These are phyloP conservation scores for Isatis tinctoria DNA, from an alignment of 345 rosid species.

Conservation along the genomic window DNA sequence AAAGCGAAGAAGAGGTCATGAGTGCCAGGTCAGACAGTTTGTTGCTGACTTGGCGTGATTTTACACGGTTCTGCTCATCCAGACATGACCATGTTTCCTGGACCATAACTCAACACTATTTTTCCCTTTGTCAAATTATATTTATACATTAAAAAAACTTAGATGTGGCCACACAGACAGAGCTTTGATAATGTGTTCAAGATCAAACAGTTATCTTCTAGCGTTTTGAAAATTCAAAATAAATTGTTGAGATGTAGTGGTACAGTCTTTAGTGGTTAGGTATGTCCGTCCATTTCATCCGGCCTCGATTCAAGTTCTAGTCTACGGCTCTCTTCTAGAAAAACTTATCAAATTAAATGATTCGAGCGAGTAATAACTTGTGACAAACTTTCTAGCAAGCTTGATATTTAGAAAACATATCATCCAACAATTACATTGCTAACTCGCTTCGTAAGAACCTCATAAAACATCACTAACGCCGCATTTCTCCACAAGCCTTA, in stretches of 20 bases:
- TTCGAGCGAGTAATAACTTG: not conserved
- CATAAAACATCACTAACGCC: not conserved
- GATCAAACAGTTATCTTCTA: not conserved
- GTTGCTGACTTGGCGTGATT: constrained; percentile 27
- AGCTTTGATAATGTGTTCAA: not conserved
- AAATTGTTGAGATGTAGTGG: not conserved
- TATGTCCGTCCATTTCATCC: not conserved
- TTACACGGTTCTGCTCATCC: constrained; percentile 23
- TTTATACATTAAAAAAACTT: not conserved
- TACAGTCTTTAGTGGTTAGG: not conserved
- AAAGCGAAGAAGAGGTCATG: constrained; percentile 26
- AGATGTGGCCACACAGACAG: not conserved
- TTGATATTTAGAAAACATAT: not conserved
- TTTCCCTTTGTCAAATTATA: not conserved
- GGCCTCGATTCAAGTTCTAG: not conserved
- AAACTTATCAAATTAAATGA: not conserved
- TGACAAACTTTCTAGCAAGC: not conserved
- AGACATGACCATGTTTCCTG: constrained; percentile 5
- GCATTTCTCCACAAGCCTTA: constrained; percentile 3
- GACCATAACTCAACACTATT: constrained; percentile 2
- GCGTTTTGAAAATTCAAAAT: not conserved
- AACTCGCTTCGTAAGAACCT: not conserved
- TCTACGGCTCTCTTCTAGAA: not conserved
- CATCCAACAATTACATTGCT: not conserved
- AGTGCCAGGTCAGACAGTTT: constrained; percentile 15